A percentile compares a stretch with the other conserved stretches of the same genome.
phyloP scores from a whole-genome alignment of 192 early-diverging fungal genomes.

The Mortierella claussenii region DNA sequence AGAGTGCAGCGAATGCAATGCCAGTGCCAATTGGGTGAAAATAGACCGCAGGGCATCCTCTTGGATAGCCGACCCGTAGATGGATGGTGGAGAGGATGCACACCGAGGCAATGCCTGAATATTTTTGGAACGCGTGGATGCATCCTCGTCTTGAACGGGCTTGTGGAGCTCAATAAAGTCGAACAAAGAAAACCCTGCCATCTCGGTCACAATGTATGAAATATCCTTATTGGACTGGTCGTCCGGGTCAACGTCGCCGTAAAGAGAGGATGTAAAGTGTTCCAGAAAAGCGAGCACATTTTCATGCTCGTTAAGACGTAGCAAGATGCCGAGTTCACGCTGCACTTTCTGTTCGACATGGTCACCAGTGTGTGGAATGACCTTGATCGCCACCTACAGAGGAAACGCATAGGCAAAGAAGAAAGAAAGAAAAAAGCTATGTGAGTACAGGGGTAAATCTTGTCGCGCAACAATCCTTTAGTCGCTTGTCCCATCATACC shows the following conservation, averaged over 20 bases:
- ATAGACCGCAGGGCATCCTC: slow-evolving; percentile 31
- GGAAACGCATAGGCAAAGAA: background rate
- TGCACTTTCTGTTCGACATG: slow-evolving; percentile 32
- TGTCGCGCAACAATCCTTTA: no score
- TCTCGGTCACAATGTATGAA: slow-evolving; percentile 32
- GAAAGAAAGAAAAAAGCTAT: background rate
- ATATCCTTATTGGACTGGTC: slow-evolving; percentile 42
- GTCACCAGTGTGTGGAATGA: slow-evolving; percentile 31
- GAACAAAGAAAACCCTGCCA: slow-evolving; percentile 32
- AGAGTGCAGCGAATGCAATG: slow-evolving; percentile 18
- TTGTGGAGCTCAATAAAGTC: slow-evolving; percentile 33
- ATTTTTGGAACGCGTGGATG: slow-evolving; percentile 33
- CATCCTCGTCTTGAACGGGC: slow-evolving; percentile 28
- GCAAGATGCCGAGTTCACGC: slow-evolving; percentile 26
- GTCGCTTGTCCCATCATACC: slow-evolving; percentile 22
- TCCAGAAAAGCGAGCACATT: slow-evolving; percentile 25
- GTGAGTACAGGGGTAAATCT: background rate
- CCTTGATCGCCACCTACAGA: slow-evolving; percentile 37
- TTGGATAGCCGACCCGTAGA: slow-evolving; percentile 18
- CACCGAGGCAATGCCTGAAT: slow-evolving; percentile 12
- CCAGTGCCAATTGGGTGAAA: slow-evolving; percentile 29
- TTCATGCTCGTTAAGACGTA: slow-evolving; percentile 22
- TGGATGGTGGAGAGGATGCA: slow-evolving; percentile 8
- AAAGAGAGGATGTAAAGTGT: slow-evolving; percentile 35
- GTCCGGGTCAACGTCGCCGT: slow-evolving; percentile 34